Evolutionary conservation across 768 basidiomycete genomes (phyloP), one percentile per base, ranked within the genome.

Genomic region (Agaricus subrufescens): DNA sequence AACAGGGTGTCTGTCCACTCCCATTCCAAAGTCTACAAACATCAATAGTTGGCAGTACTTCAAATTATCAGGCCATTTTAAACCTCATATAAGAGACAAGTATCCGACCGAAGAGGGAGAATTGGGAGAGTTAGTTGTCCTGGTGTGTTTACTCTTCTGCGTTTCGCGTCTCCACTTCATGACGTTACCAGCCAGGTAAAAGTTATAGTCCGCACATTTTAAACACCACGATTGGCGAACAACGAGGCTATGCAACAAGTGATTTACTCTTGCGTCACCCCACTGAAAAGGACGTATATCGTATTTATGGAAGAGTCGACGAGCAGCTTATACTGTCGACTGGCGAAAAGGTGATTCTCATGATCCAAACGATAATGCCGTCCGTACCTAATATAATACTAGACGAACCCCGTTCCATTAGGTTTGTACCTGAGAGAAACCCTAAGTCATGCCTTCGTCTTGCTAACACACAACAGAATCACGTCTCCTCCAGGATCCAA

Each of bases 301-400:
- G 62, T 46, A 57, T 78, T 1, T 69, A 63, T 48, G 78, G 78
- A 0, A 63, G 79, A 11, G 65, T 62, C 8, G 78, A 79, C 54
- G 78, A 80, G 52, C 77, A 78, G 61, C 73, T 80, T 42, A 72
- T 74, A 63, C 68, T 74, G 43, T 67, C 63, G 26, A 75, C 49
- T 2, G 56, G 56, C 8, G 56, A 57, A n/a, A 71, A 11, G 75
- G 75, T 19, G 71, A 74, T 14, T 2, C 19, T 23, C 52, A 15
- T n/a, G 12, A 5, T 15, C 27, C 1, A 42, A 15, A 8, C 1
- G 5, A 14, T 19, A 15, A 6, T 14, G 6, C n/a, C 19, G 19
- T 19, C 19, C 19, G 30, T 25, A 10, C 11, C 34, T 34, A 7
- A 34, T 34, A 34, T 7, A 19, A 7, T 34, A 12, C 9, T 44